Evolutionary conservation across 371 early-diverging fungal genomes (phyloP).

Genomic region (Saksenaea vasiformis): DNA sequence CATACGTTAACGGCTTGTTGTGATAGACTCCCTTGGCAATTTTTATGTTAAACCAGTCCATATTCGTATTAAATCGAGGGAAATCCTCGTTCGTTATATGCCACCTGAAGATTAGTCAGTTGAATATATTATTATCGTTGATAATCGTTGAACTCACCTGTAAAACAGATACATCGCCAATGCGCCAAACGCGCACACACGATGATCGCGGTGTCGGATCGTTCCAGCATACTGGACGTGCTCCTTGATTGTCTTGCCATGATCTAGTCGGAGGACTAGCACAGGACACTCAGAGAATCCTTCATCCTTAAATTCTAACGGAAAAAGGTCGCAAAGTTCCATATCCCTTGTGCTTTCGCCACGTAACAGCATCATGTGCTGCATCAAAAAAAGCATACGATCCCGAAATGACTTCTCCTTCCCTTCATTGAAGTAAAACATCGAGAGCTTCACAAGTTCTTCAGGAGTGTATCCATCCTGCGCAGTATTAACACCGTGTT

Average conservation of each 20-base stretch:
- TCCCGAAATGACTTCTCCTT: background rate
- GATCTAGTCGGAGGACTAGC: background rate
- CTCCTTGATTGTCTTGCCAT: too few relatives aligned
- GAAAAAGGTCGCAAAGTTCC: background rate
- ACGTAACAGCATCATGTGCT: constrained; percentile 1
- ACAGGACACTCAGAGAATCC: background rate
- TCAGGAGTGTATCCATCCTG: background rate
- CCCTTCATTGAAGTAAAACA: background rate
- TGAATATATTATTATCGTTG: too few relatives aligned
- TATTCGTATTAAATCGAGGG: background rate
- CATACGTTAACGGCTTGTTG: background rate
- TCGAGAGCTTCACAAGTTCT: background rate
- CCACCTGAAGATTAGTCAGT: too few relatives aligned
- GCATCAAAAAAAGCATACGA: background rate
- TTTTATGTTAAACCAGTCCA: background rate
- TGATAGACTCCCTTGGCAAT: too few relatives aligned
- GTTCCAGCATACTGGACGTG: background rate
- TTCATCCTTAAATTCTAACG: background rate
- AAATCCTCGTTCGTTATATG: background rate
- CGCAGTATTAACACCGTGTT: too few relatives aligned
- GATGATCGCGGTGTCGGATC: background rate
- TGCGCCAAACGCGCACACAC: constrained; percentile 3
- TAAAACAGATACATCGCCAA: constrained; percentile 2
- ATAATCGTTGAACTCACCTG: too few relatives aligned
- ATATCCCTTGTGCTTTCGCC: background rate